Evolutionary conservation across 306 rosid species (phyloP).

Genomic region (Leucaena leucocephala): DNA sequence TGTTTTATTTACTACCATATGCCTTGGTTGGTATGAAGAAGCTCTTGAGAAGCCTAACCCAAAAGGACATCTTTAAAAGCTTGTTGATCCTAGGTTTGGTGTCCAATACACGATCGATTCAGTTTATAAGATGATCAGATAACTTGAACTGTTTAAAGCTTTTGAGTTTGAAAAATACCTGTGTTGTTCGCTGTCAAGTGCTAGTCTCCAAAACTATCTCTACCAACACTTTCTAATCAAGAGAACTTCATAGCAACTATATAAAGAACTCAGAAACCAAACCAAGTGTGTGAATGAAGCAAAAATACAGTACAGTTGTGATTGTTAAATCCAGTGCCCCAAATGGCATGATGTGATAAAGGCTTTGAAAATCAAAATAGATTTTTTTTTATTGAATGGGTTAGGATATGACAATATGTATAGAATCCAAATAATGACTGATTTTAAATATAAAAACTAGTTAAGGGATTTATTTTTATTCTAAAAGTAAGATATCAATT

Average conservation of each 20-base stretch:
- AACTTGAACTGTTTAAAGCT: neutral
- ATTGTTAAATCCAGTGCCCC: no score
- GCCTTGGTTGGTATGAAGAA: constrained; percentile 35
- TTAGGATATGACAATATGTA: no score
- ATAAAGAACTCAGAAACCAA: neutral
- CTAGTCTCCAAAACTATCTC: neutral
- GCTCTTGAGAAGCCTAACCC: constrained; percentile 50
- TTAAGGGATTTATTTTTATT: no score
- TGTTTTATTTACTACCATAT: neutral
- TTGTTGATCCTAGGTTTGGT: constrained; percentile 52
- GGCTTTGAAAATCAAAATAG: no score
- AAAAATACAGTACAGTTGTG: neutral
- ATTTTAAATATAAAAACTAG: no score
- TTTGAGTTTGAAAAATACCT: neutral
- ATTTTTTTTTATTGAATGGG: no score
- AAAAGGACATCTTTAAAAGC: constrained; percentile 45
- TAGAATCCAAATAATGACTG: no score
- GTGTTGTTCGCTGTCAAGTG: neutral
- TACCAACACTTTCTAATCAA: neutral
- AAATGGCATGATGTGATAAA: no score
- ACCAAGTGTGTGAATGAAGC: neutral
- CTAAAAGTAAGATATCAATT: no score
- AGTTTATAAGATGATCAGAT: constrained; percentile 55
- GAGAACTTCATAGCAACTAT: neutral
- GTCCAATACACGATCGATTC: constrained; percentile 41